These are phyloP conservation scores for Fusarium scirpi DNA, from an alignment of 2,329 filamentous ascomycete genomes.

Conservation along the genomic window DNA sequence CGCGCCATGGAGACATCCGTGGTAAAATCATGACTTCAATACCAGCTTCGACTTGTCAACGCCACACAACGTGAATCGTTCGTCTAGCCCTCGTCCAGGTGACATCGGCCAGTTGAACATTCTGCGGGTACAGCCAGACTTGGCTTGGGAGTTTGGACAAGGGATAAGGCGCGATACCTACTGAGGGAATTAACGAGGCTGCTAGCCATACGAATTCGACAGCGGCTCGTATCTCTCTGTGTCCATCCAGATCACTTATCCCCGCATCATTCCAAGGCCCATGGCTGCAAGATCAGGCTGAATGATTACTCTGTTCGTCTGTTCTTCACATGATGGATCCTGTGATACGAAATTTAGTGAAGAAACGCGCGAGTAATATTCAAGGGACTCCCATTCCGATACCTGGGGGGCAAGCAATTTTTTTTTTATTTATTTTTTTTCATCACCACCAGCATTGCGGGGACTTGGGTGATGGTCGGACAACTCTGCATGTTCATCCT, in stretches of 20 bases:
- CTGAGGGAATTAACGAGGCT: conserved; percentile 40
- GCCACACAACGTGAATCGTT: conserved; percentile 16
- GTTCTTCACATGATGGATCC: conserved; percentile 7
- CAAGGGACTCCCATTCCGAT: conserved; percentile 1
- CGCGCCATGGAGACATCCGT: conserved; percentile 23
- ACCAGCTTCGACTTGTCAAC: neutral
- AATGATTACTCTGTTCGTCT: conserved; percentile 14
- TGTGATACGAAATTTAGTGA: neutral
- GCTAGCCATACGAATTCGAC: conserved; percentile 29
- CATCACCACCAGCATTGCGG: conserved; percentile 1
- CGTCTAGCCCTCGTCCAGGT: conserved; percentile 25
- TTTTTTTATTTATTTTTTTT: neutral
- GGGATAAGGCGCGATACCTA: conserved; percentile 27
- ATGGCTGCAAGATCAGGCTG: conserved; percentile 33
- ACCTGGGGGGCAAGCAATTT: conserved; percentile 12
- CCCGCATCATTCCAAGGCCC: conserved; percentile 22
- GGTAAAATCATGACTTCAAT: neutral
- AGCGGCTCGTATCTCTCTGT: conserved; percentile 34
- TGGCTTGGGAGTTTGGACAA: conserved; percentile 16
- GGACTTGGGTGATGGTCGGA: conserved; percentile 17
- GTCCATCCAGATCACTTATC: conserved; percentile 14
- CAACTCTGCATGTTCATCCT: conserved; percentile 20
- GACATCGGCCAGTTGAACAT: conserved; percentile 28
- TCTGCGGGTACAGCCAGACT: conserved; percentile 32
- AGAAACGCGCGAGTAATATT: neutral